Conservation (phyloP, 768 basidiomycete genomes). For the Mycena alexandri region DNA sequence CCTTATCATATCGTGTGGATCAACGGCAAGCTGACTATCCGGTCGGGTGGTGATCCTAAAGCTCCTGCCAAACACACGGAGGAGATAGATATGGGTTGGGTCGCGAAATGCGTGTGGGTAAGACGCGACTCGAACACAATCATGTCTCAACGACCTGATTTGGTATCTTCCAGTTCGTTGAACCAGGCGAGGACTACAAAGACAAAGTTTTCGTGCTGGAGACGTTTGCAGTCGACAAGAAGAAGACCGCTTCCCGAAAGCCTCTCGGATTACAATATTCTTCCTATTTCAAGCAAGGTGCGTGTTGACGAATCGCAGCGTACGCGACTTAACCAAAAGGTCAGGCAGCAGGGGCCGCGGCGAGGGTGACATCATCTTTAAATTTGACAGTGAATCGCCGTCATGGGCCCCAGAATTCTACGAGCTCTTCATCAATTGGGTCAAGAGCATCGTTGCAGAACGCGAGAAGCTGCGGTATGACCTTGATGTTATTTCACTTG, state of each 20-base stretch:
- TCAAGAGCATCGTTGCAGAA: conserved; percentile 6
- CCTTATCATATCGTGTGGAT: conserved; percentile 26
- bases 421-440: conserved; percentile 17
- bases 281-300: conserved; percentile 23
- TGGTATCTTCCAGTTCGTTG: conserved; percentile 7
- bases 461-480: conserved; percentile 14
- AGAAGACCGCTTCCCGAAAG: conserved; percentile 3
- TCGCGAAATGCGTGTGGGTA: conserved; percentile 4
- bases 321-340: neutral
- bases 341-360: conserved; percentile 27
- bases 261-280: conserved; percentile 9
- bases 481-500: neutral
- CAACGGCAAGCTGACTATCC: conserved; percentile 16
- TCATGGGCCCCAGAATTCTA: conserved; percentile 28
- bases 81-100: conserved; percentile 17
- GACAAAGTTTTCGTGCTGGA: conserved; percentile 25
- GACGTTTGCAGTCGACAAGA: conserved; percentile 5
- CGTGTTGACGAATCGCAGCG: neutral
- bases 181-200: neutral
- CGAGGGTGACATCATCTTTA: conserved; percentile 38
- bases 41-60: conserved; percentile 19
- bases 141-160: neutral
- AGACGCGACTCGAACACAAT: neutral
- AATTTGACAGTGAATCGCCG: conserved; percentile 35
- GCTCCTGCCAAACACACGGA: conserved; percentile 17